These are phyloP conservation scores for Verticillium zaregamsianum DNA, from an alignment of 2,329 filamentous ascomycete genomes.

Conservation along the genomic window DNA sequence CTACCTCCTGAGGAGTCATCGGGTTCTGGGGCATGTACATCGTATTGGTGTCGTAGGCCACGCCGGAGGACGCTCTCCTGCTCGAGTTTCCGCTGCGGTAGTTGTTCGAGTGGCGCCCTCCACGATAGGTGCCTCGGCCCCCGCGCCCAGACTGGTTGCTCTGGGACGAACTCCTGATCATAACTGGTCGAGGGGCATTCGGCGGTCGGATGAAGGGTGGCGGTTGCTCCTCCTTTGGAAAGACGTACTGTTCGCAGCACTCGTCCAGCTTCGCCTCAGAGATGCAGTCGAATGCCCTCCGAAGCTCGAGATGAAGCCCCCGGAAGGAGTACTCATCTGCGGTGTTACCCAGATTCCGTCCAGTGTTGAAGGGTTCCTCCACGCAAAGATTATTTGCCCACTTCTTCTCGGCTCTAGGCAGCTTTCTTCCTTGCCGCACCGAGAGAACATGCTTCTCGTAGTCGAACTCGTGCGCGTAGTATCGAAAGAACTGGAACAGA, in stretches of 20 bases:
- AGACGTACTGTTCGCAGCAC: conserved; percentile 84
- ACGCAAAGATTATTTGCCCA: conserved; percentile 94
- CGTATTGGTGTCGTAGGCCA: conserved; percentile 44
- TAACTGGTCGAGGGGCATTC: conserved; percentile 48
- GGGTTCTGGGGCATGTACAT: conserved; percentile 40
- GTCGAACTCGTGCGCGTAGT: conserved; percentile 90
- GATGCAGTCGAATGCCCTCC: conserved; percentile 81
- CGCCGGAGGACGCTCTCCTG: conserved; percentile 49
- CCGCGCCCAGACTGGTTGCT: conserved; percentile 43
- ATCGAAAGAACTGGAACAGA: conserved; percentile 93
- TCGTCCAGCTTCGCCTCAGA: conserved; percentile 74
- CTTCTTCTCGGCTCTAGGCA: conserved; percentile 80
- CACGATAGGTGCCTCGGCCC: conserved; percentile 44
- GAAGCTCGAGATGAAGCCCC: conserved; percentile 83
- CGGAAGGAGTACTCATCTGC: conserved; percentile 93
- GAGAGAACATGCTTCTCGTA: conserved; percentile 83
- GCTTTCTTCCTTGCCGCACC: conserved; percentile 72
- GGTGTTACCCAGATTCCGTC: conserved; percentile 89
- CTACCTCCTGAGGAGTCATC: conserved; percentile 40
- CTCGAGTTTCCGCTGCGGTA: conserved; percentile 40
- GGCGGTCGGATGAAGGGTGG: conserved; percentile 53
- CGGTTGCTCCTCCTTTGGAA: conserved; percentile 74
- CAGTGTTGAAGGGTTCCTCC: conserved; percentile 91
- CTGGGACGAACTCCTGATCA: conserved; percentile 58
- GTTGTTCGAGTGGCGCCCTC: conserved; percentile 42